Percentiles rank a stretch among this genome's conserved stretches.
phyloP scores from a whole-genome alignment of 2,329 filamentous ascomycete genomes.

The Cryphonectria parasitica region DNA sequence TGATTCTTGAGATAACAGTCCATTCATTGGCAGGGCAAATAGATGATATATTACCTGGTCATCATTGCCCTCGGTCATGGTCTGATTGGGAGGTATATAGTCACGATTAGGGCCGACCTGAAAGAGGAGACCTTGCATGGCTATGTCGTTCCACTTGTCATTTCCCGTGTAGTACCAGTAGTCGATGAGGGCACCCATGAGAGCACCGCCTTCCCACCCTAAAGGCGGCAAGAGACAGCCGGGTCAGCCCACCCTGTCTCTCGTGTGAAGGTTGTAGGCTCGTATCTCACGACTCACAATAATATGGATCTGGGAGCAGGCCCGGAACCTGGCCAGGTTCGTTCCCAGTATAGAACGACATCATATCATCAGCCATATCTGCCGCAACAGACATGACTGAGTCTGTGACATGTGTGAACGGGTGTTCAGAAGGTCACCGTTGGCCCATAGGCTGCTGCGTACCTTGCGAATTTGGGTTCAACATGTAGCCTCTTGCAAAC shows the following conservation, averaged over 20 bases:
- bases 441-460: neutral
- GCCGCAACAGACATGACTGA: constrained; percentile 55
- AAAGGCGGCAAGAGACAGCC: constrained; percentile 6
- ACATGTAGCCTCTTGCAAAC: constrained; percentile 11
- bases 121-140: constrained; percentile 69
- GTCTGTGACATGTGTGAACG: constrained; percentile 41
- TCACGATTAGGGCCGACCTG: constrained; percentile 72
- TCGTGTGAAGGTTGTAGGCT: neutral
- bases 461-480: constrained; percentile 21
- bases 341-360: constrained; percentile 52
- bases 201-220: constrained; percentile 77
- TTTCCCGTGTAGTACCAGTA: constrained; percentile 87
- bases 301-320: constrained; percentile 57
- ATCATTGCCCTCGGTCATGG: constrained; percentile 68
- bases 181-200: constrained; percentile 73
- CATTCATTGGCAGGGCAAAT: too few species aligned
- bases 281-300: constrained; percentile 47
- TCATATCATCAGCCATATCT: constrained; percentile 56
- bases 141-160: constrained; percentile 69
- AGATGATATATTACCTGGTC: constrained; percentile 51
- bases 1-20: too few species aligned
- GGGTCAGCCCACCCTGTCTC: constrained; percentile 9
- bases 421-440: neutral
- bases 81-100: constrained; percentile 75
- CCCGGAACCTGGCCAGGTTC: constrained; percentile 55